Conservation (phyloP, 768 basidiomycete species). For the Paxillus rubicundulus region DNA sequence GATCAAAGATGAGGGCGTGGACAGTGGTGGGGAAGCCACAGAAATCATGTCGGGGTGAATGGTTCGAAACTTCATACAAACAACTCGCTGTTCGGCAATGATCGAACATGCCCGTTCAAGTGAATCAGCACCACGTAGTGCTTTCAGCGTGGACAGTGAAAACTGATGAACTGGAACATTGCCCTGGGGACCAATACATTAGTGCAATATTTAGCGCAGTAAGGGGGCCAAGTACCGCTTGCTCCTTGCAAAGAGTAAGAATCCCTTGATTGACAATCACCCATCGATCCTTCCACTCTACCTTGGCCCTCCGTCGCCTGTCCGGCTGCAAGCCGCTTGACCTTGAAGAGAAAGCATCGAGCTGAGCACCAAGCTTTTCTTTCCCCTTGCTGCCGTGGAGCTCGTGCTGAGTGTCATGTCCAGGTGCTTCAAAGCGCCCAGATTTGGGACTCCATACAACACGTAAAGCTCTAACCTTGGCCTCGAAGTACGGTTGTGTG, state of each 20-base stretch:
- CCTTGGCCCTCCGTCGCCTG: slow-evolving; percentile 33
- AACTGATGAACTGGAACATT: slow-evolving; percentile 37
- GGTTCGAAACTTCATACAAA: slow-evolving; percentile 41
- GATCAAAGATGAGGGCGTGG: slow-evolving; percentile 27
- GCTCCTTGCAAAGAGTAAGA: slow-evolving; percentile 52
- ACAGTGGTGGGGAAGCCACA: slow-evolving; percentile 15
- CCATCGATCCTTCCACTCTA: slow-evolving; percentile 67
- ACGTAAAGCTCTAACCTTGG: slow-evolving; percentile 50
- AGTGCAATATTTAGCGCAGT: neutral
- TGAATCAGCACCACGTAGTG: slow-evolving; percentile 45
- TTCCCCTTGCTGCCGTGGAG: slow-evolving; percentile 8
- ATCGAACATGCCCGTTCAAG: slow-evolving; percentile 32
- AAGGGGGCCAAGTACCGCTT: slow-evolving; percentile 40
- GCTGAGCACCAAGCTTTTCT: slow-evolving; percentile 7
- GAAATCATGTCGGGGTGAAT: neutral
- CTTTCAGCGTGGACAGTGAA: slow-evolving; percentile 39
- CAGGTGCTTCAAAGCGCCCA: slow-evolving; percentile 27
- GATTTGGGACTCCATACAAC: slow-evolving; percentile 35
- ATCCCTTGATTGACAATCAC: slow-evolving; percentile 56
- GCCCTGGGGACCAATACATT: slow-evolving; percentile 34
- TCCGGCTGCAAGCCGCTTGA: slow-evolving; percentile 11
- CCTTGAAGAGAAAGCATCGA: slow-evolving; percentile 9
- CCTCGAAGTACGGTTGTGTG: slow-evolving; percentile 58
- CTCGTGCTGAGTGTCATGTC: slow-evolving; percentile 7
- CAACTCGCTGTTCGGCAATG: slow-evolving; percentile 27